Conservation (phyloP, 2,329 filamentous ascomycete species). For the Torrubiella hemipterigena region DNA sequence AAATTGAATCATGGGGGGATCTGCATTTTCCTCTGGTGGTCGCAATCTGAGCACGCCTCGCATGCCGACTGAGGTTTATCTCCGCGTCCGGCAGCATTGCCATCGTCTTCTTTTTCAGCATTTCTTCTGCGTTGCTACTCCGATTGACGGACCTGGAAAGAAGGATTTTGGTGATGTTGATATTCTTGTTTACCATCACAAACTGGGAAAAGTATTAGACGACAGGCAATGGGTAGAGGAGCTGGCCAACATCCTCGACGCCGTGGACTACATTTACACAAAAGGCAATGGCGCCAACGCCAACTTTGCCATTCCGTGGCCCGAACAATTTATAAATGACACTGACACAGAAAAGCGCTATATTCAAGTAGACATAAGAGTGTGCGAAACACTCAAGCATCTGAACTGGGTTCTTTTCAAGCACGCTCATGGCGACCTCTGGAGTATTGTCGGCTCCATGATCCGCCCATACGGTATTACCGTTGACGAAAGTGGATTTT, state of each 20-base stretch:
- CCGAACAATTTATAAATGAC: conserved; percentile 13
- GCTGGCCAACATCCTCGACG: conserved; percentile 25
- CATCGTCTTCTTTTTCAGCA: conserved; percentile 33
- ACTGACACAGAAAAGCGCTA: conserved; percentile 15
- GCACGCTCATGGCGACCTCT: conserved; percentile 59
- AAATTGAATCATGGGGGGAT: conserved; percentile 48
- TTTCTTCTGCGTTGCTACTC: conserved; percentile 43
- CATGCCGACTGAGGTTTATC: conserved; percentile 49
- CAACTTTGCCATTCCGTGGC: conserved; percentile 46
- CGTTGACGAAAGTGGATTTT: conserved; percentile 49
- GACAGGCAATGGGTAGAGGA: conserved; percentile 17
- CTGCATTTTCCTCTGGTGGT: conserved; percentile 36
- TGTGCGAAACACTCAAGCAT: conserved; percentile 28
- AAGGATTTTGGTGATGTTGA: conserved; percentile 61
- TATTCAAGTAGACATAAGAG: conserved; percentile 59
- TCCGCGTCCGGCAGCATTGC: conserved; percentile 31
- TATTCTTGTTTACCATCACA: conserved; percentile 41
- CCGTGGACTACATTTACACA: conserved; percentile 23
- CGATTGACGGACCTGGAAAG: conserved; percentile 61
- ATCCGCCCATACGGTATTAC: conserved; percentile 57
- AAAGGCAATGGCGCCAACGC: conserved; percentile 15
- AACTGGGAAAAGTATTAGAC: conserved; percentile 7
- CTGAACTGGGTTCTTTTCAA: conserved; percentile 57
- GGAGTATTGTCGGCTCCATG: conserved; percentile 51
- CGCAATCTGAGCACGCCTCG: conserved; percentile 49